Evolutionary conservation across 148 eudicot species (phyloP), one percentile per base, ranked within the genome.

Genomic region (Chenopodium suecicum): DNA sequence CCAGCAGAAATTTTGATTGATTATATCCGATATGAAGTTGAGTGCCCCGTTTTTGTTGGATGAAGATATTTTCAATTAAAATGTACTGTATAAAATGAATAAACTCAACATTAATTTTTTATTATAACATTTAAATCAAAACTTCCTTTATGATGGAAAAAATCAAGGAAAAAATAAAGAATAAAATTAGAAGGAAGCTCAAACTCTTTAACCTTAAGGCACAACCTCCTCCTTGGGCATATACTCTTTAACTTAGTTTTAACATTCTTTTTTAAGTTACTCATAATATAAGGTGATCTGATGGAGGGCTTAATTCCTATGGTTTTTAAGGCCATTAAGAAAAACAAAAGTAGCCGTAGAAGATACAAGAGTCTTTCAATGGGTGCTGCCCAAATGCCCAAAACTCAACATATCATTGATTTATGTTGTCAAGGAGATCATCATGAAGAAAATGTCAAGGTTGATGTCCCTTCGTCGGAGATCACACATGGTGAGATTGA

Each of bases 261-360:
- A 41, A 41, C 44, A 41, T 41, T 41, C 41, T 37, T 37, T 32
- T 32, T 32, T 32, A 47, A 48, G 1, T 48, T 50, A 50, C 54
- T 50, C 52, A 50, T 9, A 10, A 10, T 9, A 50, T 50, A 50
- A 50, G 54, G 13, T 50, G 14, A 27, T 27, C 29, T 27, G 29
- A 85, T 89, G 92, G 92, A 89, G 68, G 92, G 90, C 58, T 60
- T 89, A 31, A 82, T 89, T 44, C 92, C 92, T 16, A 70, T 83
- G 79, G 76, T 88, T 4, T 86, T 13, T 73, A 86, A 46, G 22
- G 83, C 81, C 17, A 80, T 89, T 44, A 87, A 83, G 84, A 89
- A 29, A 67, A 86, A 64, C 77, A 86, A 66, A 52, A 81, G 0
- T 56, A 78, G 86, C 47, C 79, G 87, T 12, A 44, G 32, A 2